These are phyloP conservation scores for Penicillium turbatum DNA, from an alignment of 495 filamentous ascomycete species.

Conservation along the genomic window DNA sequence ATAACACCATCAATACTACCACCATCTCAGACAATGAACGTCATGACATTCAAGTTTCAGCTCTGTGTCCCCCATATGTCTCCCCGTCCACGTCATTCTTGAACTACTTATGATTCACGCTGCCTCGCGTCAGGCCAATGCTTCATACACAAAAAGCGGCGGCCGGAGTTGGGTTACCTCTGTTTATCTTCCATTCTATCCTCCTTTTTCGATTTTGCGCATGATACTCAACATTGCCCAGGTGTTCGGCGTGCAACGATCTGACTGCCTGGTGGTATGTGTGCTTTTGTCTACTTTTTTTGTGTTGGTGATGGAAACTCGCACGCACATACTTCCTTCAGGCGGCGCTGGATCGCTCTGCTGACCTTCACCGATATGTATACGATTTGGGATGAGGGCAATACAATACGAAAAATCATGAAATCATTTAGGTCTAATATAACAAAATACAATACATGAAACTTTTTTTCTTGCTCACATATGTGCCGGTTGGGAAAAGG, in stretches of 20 bases:
- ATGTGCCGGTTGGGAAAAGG: no score
- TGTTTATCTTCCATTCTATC: not conserved
- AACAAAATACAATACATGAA: not conserved
- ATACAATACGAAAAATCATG: not conserved
- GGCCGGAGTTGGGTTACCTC: conserved; percentile 9
- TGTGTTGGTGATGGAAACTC: not conserved
- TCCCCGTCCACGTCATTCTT: not conserved
- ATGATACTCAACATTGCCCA: not conserved
- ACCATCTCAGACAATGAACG: conserved; percentile 14
- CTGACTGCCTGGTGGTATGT: not conserved
- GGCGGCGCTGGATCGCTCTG: not conserved
- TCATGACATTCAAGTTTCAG: not conserved
- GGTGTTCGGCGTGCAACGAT: not conserved
- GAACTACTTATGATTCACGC: not conserved
- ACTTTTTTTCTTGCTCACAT: no score
- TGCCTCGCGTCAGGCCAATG: conserved; percentile 8
- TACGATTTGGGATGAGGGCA: not conserved
- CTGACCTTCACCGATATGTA: not conserved
- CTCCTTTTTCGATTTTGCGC: not conserved
- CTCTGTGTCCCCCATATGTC: not conserved
- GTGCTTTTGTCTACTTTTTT: not conserved
- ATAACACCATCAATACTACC: conserved; percentile 11
- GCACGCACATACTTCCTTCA: not conserved
- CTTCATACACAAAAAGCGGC: conserved; percentile 18
- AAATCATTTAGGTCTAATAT: not conserved